Base-by-base conservation (phyloP, 441 rosid genomes). In the Populus hybrid region DNA sequence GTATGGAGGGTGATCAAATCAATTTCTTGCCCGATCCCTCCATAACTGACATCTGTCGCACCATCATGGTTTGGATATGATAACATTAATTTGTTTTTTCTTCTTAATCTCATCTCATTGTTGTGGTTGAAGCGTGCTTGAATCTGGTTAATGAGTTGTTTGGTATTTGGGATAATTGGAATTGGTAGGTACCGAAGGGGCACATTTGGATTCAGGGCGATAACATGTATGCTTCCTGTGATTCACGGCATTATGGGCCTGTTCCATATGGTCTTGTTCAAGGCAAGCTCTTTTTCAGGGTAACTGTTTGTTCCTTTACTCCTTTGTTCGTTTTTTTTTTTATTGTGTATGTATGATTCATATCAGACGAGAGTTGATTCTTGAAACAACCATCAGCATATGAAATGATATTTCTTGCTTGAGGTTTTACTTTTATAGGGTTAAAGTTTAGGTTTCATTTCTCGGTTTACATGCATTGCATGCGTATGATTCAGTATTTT, bases 151-250 rank as follows among this genome's bases (percentile, higher is more conserved):
- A 38, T 36, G 21, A 7, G 36, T 67, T 45, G 18, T 36, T 67
- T 69, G 71, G 61, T 26, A 68, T 72, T 71, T 31, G 69, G 75
- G 18, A 4, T 9, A 11, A 65, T 63, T 66, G 2, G 2, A 6
- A 66, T 77, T 80, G 45, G 18, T 81, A 94, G 98, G 93, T 92
- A 24, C 98, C 98, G 14, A 88, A 87, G 84, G 98, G 96, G 16
- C 94, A 94, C 80, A 89, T 91, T 75, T 94, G 98, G 98, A 86
- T 94, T 77, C 97, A 94, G 77, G 97, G 98, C 28, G 98, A 92
- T 85, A 94, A 94, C 79, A 67, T 88, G 74, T 90, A 90, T 81
- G 90, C 86, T 70, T 94, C 98, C 1, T 84, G 74, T 6, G 97
- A 92, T 89, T 94, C 96, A 9, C 87, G 96, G 35, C 78, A 91